These are phyloP conservation scores for Neobulgaria alba DNA, from an alignment of 2,329 filamentous ascomycete species.

Conservation along the genomic window DNA sequence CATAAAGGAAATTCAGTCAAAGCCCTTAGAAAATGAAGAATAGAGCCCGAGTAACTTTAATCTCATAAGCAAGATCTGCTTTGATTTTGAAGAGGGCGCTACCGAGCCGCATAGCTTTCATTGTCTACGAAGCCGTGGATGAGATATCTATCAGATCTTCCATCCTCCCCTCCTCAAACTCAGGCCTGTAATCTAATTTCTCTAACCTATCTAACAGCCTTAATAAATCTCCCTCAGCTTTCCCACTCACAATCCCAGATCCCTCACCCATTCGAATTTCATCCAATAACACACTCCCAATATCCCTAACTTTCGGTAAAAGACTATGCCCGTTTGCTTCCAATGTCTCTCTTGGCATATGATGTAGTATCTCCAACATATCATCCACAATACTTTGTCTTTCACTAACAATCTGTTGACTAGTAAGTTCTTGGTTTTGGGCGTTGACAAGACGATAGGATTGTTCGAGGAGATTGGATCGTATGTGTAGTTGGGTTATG, in stretches of 20 bases:
- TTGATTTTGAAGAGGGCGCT: too few relatives aligned
- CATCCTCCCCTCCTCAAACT: too few relatives aligned
- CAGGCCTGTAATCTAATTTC: constrained; percentile 4
- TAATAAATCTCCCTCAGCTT: constrained; percentile 4
- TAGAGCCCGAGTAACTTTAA: too few relatives aligned
- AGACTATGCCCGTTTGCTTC: constrained; percentile 21
- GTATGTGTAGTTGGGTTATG: constrained; percentile 31
- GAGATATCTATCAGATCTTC: too few relatives aligned
- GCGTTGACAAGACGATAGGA: constrained; percentile 14
- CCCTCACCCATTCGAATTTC: constrained; percentile 1
- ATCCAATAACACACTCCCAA: constrained; percentile 29
- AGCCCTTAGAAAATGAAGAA: too few relatives aligned
- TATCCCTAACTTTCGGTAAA: constrained; percentile 30
- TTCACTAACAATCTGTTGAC: constrained; percentile 11
- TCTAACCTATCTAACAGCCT: constrained; percentile 8
- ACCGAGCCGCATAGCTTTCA: too few relatives aligned
- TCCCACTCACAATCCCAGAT: constrained; percentile 1
- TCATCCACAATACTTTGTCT: constrained; percentile 31
- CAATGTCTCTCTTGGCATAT: constrained; percentile 28
- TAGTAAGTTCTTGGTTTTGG: background rate
- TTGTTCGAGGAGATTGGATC: constrained; percentile 31
- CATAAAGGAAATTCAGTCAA: too few relatives aligned
- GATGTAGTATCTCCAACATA: constrained; percentile 30
- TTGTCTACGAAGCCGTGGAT: too few relatives aligned
- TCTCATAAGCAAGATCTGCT: too few relatives aligned